Evolutionary conservation across 768 basidiomycete species (phyloP).

Genomic region (Gymnopilus junonius): DNA sequence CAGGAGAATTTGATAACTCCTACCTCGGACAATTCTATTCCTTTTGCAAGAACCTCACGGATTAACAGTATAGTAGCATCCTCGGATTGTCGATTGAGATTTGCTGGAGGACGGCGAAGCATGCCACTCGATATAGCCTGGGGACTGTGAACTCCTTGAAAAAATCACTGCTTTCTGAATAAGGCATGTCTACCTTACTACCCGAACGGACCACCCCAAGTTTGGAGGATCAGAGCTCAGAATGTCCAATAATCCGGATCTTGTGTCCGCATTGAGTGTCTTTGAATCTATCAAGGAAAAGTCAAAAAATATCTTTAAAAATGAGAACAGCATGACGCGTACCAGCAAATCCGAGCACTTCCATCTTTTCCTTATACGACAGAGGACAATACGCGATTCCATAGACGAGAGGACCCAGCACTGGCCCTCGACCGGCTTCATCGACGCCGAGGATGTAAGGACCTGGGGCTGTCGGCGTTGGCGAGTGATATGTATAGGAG

Average conservation of each 20-base stretch:
- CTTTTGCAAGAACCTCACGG: conserved; percentile 78
- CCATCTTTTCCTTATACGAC: conserved; percentile 73
- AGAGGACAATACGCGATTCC: conserved; percentile 92
- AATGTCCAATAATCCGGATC: conserved; percentile 65
- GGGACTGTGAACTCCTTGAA: conserved; percentile 54
- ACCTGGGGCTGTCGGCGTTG: conserved; percentile 66
- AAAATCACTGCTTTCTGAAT: not conserved
- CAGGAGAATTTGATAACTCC: conserved; percentile 3
- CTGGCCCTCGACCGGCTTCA: conserved; percentile 96
- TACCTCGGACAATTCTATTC: conserved; percentile 82
- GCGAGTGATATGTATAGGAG: conserved; percentile 82
- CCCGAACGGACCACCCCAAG: conserved; percentile 83
- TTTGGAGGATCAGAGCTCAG: conserved; percentile 73
- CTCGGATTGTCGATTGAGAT: conserved; percentile 88
- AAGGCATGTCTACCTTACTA: conserved; percentile 56
- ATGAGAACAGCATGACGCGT: conserved; percentile 16
- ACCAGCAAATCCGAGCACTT: conserved; percentile 92
- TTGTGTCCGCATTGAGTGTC: conserved; percentile 72
- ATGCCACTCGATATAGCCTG: conserved; percentile 92
- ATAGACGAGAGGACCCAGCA: conserved; percentile 94
- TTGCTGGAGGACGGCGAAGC: conserved; percentile 81
- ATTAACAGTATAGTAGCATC: conserved; percentile 92
- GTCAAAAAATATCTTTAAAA: not conserved
- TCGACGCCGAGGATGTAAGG: conserved; percentile 98
- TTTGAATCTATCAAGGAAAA: conserved; percentile 77